Evolutionary conservation across 306 rosid genomes (phyloP).

Genomic region (Bauhinia variegata): DNA sequence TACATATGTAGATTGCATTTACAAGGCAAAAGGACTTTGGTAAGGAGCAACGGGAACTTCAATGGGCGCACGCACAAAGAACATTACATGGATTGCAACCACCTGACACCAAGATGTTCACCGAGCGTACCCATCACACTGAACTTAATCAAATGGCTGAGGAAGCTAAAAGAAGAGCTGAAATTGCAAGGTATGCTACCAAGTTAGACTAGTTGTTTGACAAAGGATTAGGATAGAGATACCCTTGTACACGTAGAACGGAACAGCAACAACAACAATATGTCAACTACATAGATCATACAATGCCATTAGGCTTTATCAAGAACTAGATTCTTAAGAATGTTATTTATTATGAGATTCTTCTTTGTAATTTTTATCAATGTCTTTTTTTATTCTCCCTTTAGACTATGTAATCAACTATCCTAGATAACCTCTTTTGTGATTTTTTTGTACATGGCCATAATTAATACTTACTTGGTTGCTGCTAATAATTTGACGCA

Average conservation of each 20-base stretch:
- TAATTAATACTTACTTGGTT: constrained; percentile 11
- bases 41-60: constrained; percentile 96
- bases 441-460: no score
- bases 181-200: constrained; percentile 75
- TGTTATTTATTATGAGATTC: no score
- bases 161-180: constrained; percentile 98
- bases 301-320: no score
- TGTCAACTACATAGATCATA: no score
- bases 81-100: constrained; percentile 89
- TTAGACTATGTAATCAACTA: no score
- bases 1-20: constrained; percentile 88
- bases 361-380: no score
- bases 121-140: constrained; percentile 71
- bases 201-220: neutral
- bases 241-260: neutral
- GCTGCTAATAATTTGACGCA: constrained; percentile 36
- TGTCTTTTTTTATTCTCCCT: no score
- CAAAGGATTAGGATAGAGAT: neutral
- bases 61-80: constrained; percentile 98
- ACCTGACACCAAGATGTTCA: constrained; percentile 83
- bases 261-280: no score
- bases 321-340: no score
- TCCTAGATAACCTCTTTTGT: no score
- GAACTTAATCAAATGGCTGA: constrained; percentile 98
- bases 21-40: constrained; percentile 99